Percentiles rank a stretch among this genome's conserved stretches.
These are phyloP conservation scores for Cyberlindnera sargentensis DNA, from an alignment of 805 yeast genomes.

Conservation along the genomic window DNA sequence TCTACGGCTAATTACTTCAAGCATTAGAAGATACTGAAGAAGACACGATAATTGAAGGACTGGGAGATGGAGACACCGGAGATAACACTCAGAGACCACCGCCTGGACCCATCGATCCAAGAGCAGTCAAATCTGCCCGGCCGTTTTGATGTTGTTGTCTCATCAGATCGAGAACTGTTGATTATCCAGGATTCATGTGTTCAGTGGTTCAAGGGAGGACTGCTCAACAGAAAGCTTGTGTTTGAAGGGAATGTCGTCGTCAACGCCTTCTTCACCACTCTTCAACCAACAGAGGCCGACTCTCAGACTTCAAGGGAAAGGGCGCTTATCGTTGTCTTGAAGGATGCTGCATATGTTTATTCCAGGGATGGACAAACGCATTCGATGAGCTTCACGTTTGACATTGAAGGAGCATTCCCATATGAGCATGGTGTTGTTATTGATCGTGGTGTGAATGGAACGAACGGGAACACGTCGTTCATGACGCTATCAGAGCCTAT, in stretches of 20 bases:
- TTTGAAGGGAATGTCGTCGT: slow-evolving; percentile 46
- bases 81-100: slow-evolving; percentile 5
- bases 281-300: slow-evolving; percentile 23
- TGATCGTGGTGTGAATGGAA: slow-evolving; percentile 34
- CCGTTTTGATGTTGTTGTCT: slow-evolving; percentile 3
- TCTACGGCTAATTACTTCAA: too few species aligned
- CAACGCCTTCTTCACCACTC: slow-evolving; percentile 55
- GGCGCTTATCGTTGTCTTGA: slow-evolving; percentile 54
- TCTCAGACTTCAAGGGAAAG: slow-evolving; percentile 5
- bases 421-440: slow-evolving; percentile 63
- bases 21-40: too few species aligned
- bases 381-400: slow-evolving; percentile 64
- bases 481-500: slow-evolving; percentile 70
- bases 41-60: too few species aligned
- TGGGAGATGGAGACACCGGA: slow-evolving; percentile 4
- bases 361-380: slow-evolving; percentile 51
- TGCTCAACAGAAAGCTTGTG: slow-evolving; percentile 40
- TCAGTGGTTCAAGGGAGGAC: slow-evolving; percentile 42
- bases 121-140: slow-evolving; percentile 1
- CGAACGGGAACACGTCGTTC: slow-evolving; percentile 26
- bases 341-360: slow-evolving; percentile 57
- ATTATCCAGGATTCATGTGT: slow-evolving; percentile 11
- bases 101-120: slow-evolving; percentile 7
- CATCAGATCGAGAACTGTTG: slow-evolving; percentile 11
- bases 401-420: slow-evolving; percentile 50